Base-by-base conservation (phyloP, 257 asterid species). In the Nicotiana obtusifolia region DNA sequence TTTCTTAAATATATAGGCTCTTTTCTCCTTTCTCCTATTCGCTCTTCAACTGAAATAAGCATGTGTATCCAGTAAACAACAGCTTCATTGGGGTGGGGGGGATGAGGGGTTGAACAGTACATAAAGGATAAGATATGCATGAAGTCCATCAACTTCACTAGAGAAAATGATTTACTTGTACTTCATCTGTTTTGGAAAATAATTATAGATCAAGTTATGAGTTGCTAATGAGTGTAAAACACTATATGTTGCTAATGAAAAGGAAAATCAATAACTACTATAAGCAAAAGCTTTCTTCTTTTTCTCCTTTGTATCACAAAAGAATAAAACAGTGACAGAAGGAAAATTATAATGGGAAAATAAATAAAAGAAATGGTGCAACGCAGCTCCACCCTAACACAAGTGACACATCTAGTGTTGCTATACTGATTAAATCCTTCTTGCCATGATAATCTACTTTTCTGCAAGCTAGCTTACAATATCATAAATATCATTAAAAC, bases 381-480 rank as follows among this genome's bases (percentile, higher is more conserved):
- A 75, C 62, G 16, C 62, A 22, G 61, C 15, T 73, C 41, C 28
- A 26, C 28, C n/a, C 69, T 64, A 64, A 26, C 68, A 24, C 37
- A 62, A 26, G 68, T 26, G 79, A 73, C 79, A 73, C 62, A 49
- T 47, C 22, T 75, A 75, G 44, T 75, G 44, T 4, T 75, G 62
- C 44, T 75, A 37, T 49, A 62, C 24, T 49, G 26, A 75, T 75
- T 49, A 49, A 75, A 49, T 75, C 44, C 24, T 24, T 75, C 62
- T 75, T 49, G 44, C 20, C 80, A 75, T 49, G 44, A 15, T 37
- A 75, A 75, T 47, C 80, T 75, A 75, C 64, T 75, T 47, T 49
- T 49, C 80, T 26, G 62, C 79, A 75, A 15, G 62, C 80, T 75
- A 47, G 15, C 24, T 73, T 73, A 71, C 78, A 44, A 71, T 44